Evolutionary conservation across 768 basidiomycete species (phyloP).

Genomic region (Kwoniella mangroviensis): DNA sequence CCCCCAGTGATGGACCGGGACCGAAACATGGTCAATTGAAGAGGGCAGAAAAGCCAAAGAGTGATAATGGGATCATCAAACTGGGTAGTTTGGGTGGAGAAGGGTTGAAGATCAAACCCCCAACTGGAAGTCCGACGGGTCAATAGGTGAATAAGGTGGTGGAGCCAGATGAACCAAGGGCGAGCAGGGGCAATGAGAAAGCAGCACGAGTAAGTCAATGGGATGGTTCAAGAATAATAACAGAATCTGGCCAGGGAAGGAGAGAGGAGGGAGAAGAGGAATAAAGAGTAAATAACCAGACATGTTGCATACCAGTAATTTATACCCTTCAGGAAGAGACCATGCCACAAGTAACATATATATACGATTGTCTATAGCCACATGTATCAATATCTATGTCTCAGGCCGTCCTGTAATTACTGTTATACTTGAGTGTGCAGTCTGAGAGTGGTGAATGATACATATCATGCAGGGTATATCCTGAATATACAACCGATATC

Average conservation of each 20-base stretch:
- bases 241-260: not conserved
- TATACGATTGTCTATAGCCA: not conserved
- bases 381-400: constrained; percentile 1
- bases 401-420: too few species aligned
- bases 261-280: not conserved
- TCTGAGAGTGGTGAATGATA: not conserved
- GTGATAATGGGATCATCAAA: constrained; percentile 37
- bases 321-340: not conserved
- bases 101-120: constrained; percentile 42
- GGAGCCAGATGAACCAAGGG: not conserved
- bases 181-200: not conserved
- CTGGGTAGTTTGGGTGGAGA: constrained; percentile 52
- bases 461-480: constrained; percentile 3
- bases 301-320: not conserved
- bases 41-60: constrained; percentile 30
- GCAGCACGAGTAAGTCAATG: not conserved
- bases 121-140: constrained; percentile 4
- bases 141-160: constrained; percentile 9
- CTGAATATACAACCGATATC: not conserved
- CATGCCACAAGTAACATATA: not conserved
- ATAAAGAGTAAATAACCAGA: not conserved
- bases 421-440: not conserved
- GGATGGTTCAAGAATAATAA: not conserved
- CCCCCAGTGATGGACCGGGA: constrained; percentile 26
- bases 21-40: constrained; percentile 44